Percentiles rank a stretch among this genome's conserved stretches.
Evolutionary conservation across 768 basidiomycete species (phyloP).

Genomic region (Boletus reticulatus): DNA sequence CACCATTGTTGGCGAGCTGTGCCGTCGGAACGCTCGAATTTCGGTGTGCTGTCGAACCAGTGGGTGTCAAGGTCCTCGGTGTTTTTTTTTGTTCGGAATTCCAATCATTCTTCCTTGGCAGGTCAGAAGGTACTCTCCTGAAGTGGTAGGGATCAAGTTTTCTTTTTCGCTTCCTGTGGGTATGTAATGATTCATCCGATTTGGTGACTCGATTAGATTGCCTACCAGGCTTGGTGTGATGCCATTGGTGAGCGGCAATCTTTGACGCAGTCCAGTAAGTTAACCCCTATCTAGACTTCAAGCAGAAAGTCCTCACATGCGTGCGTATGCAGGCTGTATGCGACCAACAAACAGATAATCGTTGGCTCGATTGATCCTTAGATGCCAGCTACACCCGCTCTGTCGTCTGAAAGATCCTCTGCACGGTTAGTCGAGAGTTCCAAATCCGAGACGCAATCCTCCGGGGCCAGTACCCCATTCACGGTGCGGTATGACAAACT

Average conservation of each 20-base stretch:
- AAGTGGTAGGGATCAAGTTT: slow-evolving; percentile 42
- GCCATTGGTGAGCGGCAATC: slow-evolving; percentile 47
- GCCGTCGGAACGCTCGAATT: slow-evolving; percentile 86
- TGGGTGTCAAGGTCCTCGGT: slow-evolving; percentile 33
- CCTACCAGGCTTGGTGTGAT: slow-evolving; percentile 79
- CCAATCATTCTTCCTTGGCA: slow-evolving; percentile 18
- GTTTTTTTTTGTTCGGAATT: slow-evolving; percentile 1
- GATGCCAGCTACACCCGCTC: slow-evolving; percentile 62
- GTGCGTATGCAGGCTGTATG: slow-evolving; percentile 38
- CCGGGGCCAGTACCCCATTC: slow-evolving; percentile 41
- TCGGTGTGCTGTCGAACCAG: slow-evolving; percentile 77
- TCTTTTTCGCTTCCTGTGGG: not conserved
- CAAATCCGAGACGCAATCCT: slow-evolving; percentile 17
- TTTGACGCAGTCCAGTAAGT: not conserved
- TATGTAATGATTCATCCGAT: not conserved
- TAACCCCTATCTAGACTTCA: slow-evolving; percentile 47
- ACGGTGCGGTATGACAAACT: slow-evolving; percentile 74
- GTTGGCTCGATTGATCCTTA: slow-evolving; percentile 20
- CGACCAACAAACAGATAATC: not conserved
- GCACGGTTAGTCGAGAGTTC: slow-evolving; percentile 11
- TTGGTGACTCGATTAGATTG: slow-evolving; percentile 36
- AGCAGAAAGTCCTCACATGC: slow-evolving; percentile 56
- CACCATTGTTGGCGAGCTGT: slow-evolving; percentile 50
- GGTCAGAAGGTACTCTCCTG: slow-evolving; percentile 56
- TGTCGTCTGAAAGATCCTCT: slow-evolving; percentile 29